Evolutionary conservation across 2,329 filamentous ascomycete species (phyloP), one percentile per base, ranked within the genome.

Genomic region (Colletotrichum theobromicola): DNA sequence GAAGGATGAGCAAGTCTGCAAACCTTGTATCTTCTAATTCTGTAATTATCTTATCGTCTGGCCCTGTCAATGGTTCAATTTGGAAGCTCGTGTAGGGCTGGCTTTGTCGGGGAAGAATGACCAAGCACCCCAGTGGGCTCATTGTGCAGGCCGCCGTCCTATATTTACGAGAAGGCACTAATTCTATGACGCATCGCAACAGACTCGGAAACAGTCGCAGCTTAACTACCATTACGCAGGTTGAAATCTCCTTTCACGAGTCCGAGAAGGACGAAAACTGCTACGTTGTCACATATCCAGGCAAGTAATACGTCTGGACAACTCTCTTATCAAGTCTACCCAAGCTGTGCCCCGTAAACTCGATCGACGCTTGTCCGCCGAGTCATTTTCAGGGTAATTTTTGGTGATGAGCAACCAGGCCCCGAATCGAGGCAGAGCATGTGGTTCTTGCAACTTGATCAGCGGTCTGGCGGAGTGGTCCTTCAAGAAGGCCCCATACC

Each of bases 101-200:
- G n/a, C n/a, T n/a, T n/a, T n/a, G n/a, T n/a, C n/a, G n/a, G n/a
- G n/a, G 42, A 10, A 21, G 21, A 2, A 21, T 21, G 13, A 46
- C 42, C n/a, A 4, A 21, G 42, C 42, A 10, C n/a, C 0, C 4
- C 0, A 2, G 42, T 1, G n/a, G 21, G 42, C 42, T 46, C n/a
- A 7, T 12, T n/a, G n/a, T 7, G n/a, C 42, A n/a, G 21, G 42
- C 42, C 10, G n/a, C 18, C 2, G 42, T 21, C 42, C 10, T 46
- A 21, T n/a, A 13, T 7, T 50, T 13, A 21, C 4, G 7, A 13
- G 18, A 18, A 46, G 42, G 5, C 10, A 50, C 42, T 13, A 21
- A 10, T 1, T 7, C 0, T 21, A 4, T 5, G 10, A 7, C 2
- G 10, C 5, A 21, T 21, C 5, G n/a, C 5, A 46, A 7, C 3